Percentiles rank a stretch among this genome's conserved stretches.
Conservation (phyloP, 164 flowering plant genomes). For the Hamamelis virginiana region DNA sequence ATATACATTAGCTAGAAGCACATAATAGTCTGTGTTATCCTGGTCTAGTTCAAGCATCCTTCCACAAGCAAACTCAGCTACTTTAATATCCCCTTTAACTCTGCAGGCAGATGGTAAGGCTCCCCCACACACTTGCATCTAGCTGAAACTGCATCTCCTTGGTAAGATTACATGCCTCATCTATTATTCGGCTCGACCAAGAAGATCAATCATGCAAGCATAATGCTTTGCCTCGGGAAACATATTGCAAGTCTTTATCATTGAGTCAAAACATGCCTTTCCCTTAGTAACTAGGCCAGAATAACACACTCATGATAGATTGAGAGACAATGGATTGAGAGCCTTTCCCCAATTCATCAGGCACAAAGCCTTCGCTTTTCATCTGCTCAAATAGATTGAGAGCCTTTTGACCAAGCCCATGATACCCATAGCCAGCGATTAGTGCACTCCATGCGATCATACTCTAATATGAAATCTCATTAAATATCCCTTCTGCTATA, state of each 20-base stretch:
- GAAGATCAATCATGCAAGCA: constrained; percentile 4
- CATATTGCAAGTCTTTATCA: not conserved
- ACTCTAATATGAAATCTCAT: not conserved
- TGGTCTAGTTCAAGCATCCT: constrained; percentile 6
- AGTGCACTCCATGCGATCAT: constrained; percentile 12
- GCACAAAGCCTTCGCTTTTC: constrained; percentile 1
- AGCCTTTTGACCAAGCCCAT: constrained; percentile 9
- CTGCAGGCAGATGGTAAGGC: not conserved
- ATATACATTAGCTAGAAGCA: constrained; percentile 1
- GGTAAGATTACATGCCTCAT: constrained; percentile 4
- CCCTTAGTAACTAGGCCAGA: constrained; percentile 3
- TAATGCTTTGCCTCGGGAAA: constrained; percentile 1
- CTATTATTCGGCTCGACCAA: constrained; percentile 3
- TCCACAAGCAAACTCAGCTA: constrained; percentile 4
- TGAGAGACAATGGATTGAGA: too few relatives aligned
- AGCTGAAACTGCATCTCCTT: not conserved
- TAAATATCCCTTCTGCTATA: constrained; percentile 3
- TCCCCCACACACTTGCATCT: constrained; percentile 9
- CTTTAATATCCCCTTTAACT: not conserved
- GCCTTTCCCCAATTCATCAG: constrained; percentile 12
- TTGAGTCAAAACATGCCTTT: constrained; percentile 1
- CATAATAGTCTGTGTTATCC: not conserved
- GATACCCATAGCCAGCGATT: constrained; percentile 11
- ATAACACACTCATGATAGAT: constrained; percentile 8
- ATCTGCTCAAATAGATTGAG: constrained; percentile 7